Percentiles rank a stretch among this genome's conserved stretches.
Conservation (phyloP, 176 grass and related monocot genomes). For the Hordeum marinum region DNA sequence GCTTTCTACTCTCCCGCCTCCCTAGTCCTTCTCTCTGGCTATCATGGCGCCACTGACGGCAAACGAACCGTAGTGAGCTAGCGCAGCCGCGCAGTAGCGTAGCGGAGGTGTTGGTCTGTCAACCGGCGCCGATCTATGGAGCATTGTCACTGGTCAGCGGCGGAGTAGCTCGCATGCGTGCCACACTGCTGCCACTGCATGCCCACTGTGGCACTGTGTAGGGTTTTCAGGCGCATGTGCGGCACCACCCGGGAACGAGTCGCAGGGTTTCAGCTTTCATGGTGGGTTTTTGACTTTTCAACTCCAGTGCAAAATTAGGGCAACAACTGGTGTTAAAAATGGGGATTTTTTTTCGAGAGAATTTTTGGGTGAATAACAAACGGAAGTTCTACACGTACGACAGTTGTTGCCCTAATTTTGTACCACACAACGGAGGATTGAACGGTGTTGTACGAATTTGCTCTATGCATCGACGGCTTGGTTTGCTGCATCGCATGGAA, state of each 20-base stretch:
- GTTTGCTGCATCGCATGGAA: too few species aligned
- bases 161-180: constrained; percentile 13
- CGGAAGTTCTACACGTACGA: too few species aligned
- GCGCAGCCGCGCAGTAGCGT: not conserved
- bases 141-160: not conserved
- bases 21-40: not conserved
- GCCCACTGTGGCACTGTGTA: not conserved
- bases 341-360: too few species aligned
- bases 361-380: too few species aligned
- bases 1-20: not conserved
- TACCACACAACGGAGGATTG: too few species aligned
- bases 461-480: too few species aligned
- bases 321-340: too few species aligned
- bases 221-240: constrained; percentile 7
- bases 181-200: too few species aligned
- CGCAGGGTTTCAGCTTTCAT: not conserved
- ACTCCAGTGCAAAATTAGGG: too few species aligned
- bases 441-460: too few species aligned
- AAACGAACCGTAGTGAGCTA: constrained; percentile 2
- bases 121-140: not conserved
- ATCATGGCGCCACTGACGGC: constrained; percentile 30
- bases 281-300: too few species aligned
- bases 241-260: not conserved
- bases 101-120: constrained; percentile 2
- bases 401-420: too few species aligned